These are phyloP conservation scores for Micractinium sp. DNA, from an alignment of 139 green algal genomes.

Conservation along the genomic window DNA sequence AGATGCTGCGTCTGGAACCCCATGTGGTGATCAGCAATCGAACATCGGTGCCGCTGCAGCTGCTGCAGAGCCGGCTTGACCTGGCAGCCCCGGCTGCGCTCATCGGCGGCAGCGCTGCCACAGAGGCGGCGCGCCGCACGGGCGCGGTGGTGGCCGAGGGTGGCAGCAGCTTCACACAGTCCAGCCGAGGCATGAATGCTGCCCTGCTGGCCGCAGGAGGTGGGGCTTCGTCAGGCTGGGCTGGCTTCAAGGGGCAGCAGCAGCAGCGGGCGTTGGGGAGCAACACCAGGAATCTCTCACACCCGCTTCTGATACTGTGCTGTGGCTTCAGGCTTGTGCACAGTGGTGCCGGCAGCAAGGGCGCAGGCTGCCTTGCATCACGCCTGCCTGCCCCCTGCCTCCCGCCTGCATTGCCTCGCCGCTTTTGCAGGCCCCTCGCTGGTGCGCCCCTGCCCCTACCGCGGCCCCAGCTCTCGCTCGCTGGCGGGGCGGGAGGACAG, in stretches of 20 bases:
- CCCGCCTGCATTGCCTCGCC: background rate
- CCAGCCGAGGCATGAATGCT: background rate
- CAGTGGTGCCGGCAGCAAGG: too few species aligned
- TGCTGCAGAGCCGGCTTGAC: constrained; percentile 58
- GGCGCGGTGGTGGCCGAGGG: constrained; percentile 33
- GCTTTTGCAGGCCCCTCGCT: background rate
- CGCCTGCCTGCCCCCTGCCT: background rate
- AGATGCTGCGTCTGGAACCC: constrained; percentile 72
- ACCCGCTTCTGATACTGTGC: too few species aligned
- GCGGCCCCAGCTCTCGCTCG: background rate
- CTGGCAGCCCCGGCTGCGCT: background rate
- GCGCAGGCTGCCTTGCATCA: background rate
- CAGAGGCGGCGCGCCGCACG: background rate
- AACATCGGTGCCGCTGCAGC: constrained; percentile 71
- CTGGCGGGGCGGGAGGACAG: background rate
- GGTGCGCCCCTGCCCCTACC: background rate
- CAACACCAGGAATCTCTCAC: too few species aligned
- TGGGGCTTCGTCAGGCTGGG: background rate
- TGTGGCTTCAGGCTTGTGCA: too few species aligned
- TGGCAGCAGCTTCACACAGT: constrained; percentile 27
- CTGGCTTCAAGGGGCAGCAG: background rate
- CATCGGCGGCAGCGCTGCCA: background rate
- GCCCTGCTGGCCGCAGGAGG: background rate
- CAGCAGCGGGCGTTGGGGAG: background rate
- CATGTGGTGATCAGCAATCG: constrained; percentile 80